Percentiles rank a stretch among this genome's conserved stretches.
Evolutionary conservation across 2,329 filamentous ascomycete genomes (phyloP).

Genomic region (Akanthomyces lecanii): DNA sequence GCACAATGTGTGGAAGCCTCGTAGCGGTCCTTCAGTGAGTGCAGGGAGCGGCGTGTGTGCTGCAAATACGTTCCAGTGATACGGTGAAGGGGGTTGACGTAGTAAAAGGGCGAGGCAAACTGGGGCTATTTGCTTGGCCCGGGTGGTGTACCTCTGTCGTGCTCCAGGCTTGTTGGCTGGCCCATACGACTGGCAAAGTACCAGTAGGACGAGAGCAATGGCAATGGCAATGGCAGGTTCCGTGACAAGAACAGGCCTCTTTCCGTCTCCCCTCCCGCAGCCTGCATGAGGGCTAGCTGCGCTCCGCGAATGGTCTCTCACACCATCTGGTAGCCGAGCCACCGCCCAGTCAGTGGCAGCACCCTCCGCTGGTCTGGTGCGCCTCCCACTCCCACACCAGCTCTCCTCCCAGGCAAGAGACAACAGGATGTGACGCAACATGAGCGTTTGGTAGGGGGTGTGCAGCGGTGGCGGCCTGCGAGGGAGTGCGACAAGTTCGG

Average conservation of each 20-base stretch:
- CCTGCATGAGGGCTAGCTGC: conserved; percentile 3
- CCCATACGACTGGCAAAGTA: not conserved
- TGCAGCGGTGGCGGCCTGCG: conserved; percentile 1
- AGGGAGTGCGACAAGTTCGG: conserved; percentile 20
- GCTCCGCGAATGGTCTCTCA: conserved; percentile 1
- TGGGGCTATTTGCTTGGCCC: conserved; percentile 7
- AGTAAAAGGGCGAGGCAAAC: conserved; percentile 2
- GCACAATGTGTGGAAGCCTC: conserved; percentile 2
- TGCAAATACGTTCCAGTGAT: conserved; percentile 3
- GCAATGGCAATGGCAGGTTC: not conserved
- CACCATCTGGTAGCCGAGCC: conserved; percentile 14
- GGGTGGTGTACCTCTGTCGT: not conserved
- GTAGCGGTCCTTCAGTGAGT: not conserved
- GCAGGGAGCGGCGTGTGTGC: not conserved
- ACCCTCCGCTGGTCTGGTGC: not conserved
- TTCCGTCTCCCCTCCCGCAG: conserved; percentile 14
- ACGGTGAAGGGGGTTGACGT: not conserved
- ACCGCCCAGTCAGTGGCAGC: not conserved
- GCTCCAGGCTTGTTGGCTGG: conserved; percentile 10
- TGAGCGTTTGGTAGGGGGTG: conserved; percentile 13
- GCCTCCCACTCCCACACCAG: conserved; percentile 7
- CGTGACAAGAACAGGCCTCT: conserved; percentile 3
- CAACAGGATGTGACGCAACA: conserved; percentile 15
- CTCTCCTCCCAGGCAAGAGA: conserved; percentile 4
- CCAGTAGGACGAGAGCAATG: not conserved